Evolutionary conservation across 1,284 basidiomycete genomes (phyloP).

Genomic region (Vanrija humicola): DNA sequence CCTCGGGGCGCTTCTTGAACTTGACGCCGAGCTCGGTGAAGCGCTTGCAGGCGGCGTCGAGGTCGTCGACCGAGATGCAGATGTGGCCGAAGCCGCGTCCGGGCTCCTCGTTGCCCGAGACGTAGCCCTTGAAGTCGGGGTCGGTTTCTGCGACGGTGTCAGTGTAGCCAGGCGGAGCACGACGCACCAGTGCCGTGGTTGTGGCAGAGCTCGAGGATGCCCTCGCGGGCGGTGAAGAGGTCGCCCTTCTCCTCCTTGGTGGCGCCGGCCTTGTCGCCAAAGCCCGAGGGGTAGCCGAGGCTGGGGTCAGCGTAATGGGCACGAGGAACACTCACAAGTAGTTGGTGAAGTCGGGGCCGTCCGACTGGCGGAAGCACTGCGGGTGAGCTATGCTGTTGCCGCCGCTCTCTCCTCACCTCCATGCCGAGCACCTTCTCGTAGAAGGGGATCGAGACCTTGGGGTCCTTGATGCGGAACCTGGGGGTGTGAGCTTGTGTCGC

Average conservation of each 20-base stretch:
- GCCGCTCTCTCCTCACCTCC: constrained; percentile 52
- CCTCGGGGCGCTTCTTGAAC: constrained; percentile 83
- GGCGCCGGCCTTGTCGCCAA: constrained; percentile 30
- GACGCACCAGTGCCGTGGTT: constrained; percentile 73
- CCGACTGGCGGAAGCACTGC: constrained; percentile 37
- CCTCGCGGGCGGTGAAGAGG: constrained; percentile 40
- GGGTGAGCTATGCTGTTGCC: no score
- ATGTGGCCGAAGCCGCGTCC: constrained; percentile 81
- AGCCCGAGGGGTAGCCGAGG: constrained; percentile 41
- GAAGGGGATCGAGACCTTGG: constrained; percentile 65
- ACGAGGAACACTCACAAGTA: constrained; percentile 28
- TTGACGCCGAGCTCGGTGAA: constrained; percentile 76
- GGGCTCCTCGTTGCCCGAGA: constrained; percentile 77
- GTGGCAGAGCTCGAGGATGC: constrained; percentile 77
- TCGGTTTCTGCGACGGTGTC: constrained; percentile 55
- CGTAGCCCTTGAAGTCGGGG: constrained; percentile 70
- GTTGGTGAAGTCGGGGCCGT: constrained; percentile 48
- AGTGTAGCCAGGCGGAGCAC: background rate
- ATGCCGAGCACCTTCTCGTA: constrained; percentile 80
- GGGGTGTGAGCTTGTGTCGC: constrained; percentile 46
- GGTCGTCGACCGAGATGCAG: constrained; percentile 70
- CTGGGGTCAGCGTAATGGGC: constrained; percentile 1
- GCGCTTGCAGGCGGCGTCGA: constrained; percentile 76
- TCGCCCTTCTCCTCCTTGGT: constrained; percentile 42
- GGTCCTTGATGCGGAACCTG: constrained; percentile 78